Percentiles rank a stretch among this genome's conserved stretches.
phyloP scores from a whole-genome alignment of 306 rosid genomes.

The Vachellia pachyceras region DNA sequence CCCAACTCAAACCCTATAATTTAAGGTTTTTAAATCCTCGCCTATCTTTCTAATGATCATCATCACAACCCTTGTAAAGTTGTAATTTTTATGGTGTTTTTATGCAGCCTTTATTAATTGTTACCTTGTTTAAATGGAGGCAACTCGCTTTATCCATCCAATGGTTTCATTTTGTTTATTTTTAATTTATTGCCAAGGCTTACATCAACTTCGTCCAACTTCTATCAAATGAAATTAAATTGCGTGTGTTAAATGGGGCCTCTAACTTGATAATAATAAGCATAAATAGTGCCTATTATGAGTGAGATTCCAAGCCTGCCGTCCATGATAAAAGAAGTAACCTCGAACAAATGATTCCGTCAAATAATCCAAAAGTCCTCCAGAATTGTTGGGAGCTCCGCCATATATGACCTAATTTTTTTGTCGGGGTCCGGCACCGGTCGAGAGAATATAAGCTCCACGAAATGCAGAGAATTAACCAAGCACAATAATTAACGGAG shows the following conservation, averaged over 20 bases:
- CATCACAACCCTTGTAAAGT: not conserved
- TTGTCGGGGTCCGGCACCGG: not conserved
- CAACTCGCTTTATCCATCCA: too few species aligned
- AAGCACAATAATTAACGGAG: not conserved
- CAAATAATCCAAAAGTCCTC: not conserved
- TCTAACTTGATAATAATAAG: too few species aligned
- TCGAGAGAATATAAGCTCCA: not conserved
- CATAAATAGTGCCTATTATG: not conserved
- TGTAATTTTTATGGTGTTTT: not conserved
- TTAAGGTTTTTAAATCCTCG: not conserved
- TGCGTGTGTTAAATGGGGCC: not conserved
- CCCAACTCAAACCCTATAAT: too few species aligned
- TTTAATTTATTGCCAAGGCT: too few species aligned
- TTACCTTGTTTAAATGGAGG: too few species aligned
- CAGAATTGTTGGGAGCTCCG: not conserved
- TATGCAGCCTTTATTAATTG: too few species aligned
- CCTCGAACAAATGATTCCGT: not conserved
- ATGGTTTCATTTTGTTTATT: too few species aligned
- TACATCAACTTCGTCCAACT: too few species aligned
- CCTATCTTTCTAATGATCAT: not conserved
- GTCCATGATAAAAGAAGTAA: not conserved
- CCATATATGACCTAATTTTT: not conserved
- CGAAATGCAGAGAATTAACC: not conserved
- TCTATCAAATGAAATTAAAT: too few species aligned
- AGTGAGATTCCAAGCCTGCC: not conserved